Evolutionary conservation across 371 early-diverging fungal species (phyloP), one percentile per base, ranked within the genome.

Genomic region (Mucor lusitanicus): DNA sequence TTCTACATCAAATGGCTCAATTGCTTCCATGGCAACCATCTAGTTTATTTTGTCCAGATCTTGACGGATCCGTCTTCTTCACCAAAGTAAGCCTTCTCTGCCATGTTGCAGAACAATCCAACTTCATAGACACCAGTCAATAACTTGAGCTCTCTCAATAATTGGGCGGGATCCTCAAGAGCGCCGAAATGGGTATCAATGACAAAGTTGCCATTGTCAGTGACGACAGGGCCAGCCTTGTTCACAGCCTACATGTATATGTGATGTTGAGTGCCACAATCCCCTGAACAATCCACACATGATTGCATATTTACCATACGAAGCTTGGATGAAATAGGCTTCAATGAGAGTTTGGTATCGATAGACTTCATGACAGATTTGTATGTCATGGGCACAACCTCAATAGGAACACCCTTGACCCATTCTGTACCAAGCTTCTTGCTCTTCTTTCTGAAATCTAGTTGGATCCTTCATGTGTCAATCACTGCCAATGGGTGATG

Each of bases 201-300:
- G n/a, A 96, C 82, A 71, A 96, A 89, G 79, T 95, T 96, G n/a
- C 96, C 96, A 68, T 94, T 94, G 75, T 97, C 97, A 7, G 96
- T 96, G 1, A 97, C 92, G 23, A 95, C 93, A 0, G 97, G 97
- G 6, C 97, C 97, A 0, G 97, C 97, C 79, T 97, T 97, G 27
- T 87, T 84, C 27, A 86, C 82, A 6, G 91, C 64, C 59, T 59
- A 40, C 6, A 39, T 25, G 39, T 50, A 25, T 4, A 19, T 37
- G 6, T 27, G 11, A 27, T 17, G 15, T 40, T 59, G 25, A 19
- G 17, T 27, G 3, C 15, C 2, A 23, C 12, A 59, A 23, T 15
- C 25, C 25, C n/a, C 12, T 42, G 3, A 21, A 6, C 23, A 13
- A 25, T 40, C 15, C 15, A 39, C 15, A 39, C 35, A 23, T 5